phyloP scores from a whole-genome alignment of 257 asterid species.

The Penstemon newberryi region DNA sequence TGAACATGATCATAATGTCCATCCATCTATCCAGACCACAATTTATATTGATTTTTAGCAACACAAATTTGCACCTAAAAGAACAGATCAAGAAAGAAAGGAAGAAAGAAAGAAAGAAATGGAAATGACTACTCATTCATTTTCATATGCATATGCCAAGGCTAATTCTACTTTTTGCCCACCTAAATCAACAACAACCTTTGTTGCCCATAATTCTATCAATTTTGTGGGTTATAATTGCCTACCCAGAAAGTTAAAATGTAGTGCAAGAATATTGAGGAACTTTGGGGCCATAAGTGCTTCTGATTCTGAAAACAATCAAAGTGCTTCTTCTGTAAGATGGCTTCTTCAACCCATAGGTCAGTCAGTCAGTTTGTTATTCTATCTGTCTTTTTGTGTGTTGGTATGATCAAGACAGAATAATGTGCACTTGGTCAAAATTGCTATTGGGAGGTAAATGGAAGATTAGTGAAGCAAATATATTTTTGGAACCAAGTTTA shows the following conservation, averaged over 20 bases:
- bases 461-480: constrained; percentile 12
- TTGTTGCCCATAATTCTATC: constrained; percentile 32
- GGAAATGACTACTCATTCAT: constrained; percentile 38
- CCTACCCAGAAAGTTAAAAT: constrained; percentile 47
- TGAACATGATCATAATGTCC: constrained; percentile 25
- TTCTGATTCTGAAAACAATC: constrained; percentile 41
- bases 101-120: constrained; percentile 10
- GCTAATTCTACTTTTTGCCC: constrained; percentile 29
- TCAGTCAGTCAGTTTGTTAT: constrained; percentile 16
- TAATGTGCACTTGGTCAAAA: neutral
- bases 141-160: constrained; percentile 27
- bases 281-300: constrained; percentile 51
- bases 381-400: too few species aligned
- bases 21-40: neutral
- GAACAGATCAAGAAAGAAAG: neutral
- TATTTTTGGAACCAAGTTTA: neutral
- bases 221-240: constrained; percentile 50
- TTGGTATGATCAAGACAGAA: constrained; percentile 15
- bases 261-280: constrained; percentile 41
- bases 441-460: neutral
- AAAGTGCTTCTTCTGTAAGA: constrained; percentile 42
- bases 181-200: constrained; percentile 27
- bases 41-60: constrained; percentile 3
- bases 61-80: neutral
- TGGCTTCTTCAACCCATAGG: constrained; percentile 90